Evolutionary conservation across 202 grass and related monocot species (phyloP), one percentile per base, ranked within the genome.

Genomic region (Elaeis oleifera): DNA sequence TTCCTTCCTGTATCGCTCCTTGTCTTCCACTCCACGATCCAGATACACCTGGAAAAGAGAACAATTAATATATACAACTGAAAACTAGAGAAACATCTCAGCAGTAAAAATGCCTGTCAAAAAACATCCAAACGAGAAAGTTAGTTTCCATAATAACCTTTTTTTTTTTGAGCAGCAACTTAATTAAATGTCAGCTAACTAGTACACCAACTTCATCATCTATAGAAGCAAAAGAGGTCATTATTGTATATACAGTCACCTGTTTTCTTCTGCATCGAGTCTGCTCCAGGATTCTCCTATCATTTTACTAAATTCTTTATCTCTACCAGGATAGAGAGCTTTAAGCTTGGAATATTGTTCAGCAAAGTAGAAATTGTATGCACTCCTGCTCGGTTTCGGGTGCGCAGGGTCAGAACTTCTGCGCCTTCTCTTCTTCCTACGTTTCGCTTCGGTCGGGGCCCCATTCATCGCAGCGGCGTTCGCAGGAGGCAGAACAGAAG

Each of bases 281-380:
- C 71, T 74, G 18, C 63, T 79, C 78, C 83, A 81, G 51, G 78
- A 78, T 16, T 86, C 78, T 7, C 76, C 82, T 6, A 85, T 85
- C 77, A 80, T 80, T 63, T 80, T 85, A 51, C 53, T 80, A 28
- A 75, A 85, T 61, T 85, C 82, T 61, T 68, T 69, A 52, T 77
- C 83, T 48, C 70, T 72, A 15, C 72, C 54, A 22, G 74, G 83
- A 48, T 71, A 78, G 23, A 59, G 63, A 50, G 59, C 51, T 60
- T 49, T 86, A 56, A 81, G 60, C 65, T 61, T 78, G 65, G 60
- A 58, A 71, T 86, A 78, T 18, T 44, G 69, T 61, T 80, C 77
- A n/a, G 73, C 69, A 51, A 85, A 85, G 51, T 75, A 81, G 51
- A 85, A 85, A 62, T 85, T 80, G 68, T 80, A 80, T n/a, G 67